phyloP scores from a whole-genome alignment of 2,329 filamentous ascomycete species.

The Shiraia sp. region DNA sequence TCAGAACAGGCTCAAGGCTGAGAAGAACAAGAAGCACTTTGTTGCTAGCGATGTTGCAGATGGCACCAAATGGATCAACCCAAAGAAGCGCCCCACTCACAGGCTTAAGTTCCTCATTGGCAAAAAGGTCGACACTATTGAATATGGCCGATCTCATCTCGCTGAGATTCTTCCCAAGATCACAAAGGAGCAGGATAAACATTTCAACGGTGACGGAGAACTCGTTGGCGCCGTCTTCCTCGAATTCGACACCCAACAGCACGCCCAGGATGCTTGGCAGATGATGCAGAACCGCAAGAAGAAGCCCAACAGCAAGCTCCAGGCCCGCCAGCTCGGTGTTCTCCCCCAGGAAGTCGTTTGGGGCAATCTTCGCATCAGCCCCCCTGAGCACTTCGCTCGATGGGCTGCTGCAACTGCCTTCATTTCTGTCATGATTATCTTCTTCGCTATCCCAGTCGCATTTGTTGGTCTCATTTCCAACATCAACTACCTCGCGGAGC shows the following conservation, averaged over 20 bases:
- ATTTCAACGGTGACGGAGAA: constrained; percentile 67
- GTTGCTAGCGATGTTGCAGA: constrained; percentile 47
- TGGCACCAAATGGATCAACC: constrained; percentile 47
- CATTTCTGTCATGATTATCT: constrained; percentile 49
- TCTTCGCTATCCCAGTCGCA: constrained; percentile 52
- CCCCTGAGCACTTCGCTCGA: constrained; percentile 34
- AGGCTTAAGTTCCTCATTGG: constrained; percentile 47
- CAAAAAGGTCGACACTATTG: constrained; percentile 70
- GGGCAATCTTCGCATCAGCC: constrained; percentile 49
- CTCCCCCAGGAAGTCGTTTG: constrained; percentile 53
- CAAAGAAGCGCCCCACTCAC: constrained; percentile 47
- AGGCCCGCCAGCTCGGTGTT: constrained; percentile 49
- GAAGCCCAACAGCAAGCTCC: constrained; percentile 40
- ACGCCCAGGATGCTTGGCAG: constrained; percentile 84
- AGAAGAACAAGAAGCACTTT: constrained; percentile 55
- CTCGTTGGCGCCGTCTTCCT: constrained; percentile 81
- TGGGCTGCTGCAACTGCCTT: constrained; percentile 44
- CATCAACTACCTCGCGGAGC: constrained; percentile 48
- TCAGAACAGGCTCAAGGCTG: constrained; percentile 66
- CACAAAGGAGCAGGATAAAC: constrained; percentile 67
- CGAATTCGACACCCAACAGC: constrained; percentile 79
- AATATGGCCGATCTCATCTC: constrained; percentile 78
- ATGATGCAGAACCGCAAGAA: constrained; percentile 51
- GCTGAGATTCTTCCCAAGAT: constrained; percentile 73
- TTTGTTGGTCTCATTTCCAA: constrained; percentile 51